Evolutionary conservation across 192 early-diverging fungal species (phyloP), one percentile per base, ranked within the genome.

Genomic region (Mortierella claussenii): DNA sequence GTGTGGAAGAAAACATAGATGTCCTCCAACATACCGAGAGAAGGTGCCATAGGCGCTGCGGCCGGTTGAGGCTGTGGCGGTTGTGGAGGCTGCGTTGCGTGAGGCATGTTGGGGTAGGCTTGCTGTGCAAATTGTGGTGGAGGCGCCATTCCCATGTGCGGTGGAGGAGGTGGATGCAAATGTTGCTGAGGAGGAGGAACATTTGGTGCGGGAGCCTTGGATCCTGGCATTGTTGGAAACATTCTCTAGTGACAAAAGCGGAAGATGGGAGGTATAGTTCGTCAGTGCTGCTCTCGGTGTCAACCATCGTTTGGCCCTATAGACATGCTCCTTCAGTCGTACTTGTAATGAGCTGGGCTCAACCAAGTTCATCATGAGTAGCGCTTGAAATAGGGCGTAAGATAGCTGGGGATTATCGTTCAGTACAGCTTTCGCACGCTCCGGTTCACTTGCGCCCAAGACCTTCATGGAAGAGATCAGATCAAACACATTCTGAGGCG

Each of bases 321-420:
- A n/a, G n/a, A n/a, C n/a, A n/a, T n/a, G n/a, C n/a, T n/a, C n/a
- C n/a, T n/a, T n/a, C 10, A 2, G 11, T 7, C 30, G 28, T 79
- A 86, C 88, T 65, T 89, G 79, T 54, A 91, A 69, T 27, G 85
- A 81, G 13, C 78, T 80, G 4, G 83, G 83, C 69, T 95, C 93
- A 20, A 95, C 89, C 20, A 94, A 71, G 60, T 92, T 92, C 86
- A 92, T 90, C 60, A 89, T 84, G 10, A 93, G 50, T 67, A 96
- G 85, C 17, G 89, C 87, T 71, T 95, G 94, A 65, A 96, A 94
- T 27, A 95, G 69, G 3, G 92, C 92, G 80, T 94, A 96, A 7
- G 92, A 80, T 0, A 95, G 69, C 66, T 92, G 93, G 23, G 95
- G 95, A 62, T 96, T 93, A n/a, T 81, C 59, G 8, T 71, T 79